A percentile compares a stretch with the other conserved stretches of the same genome.
phyloP scores from a whole-genome alignment of 805 yeast species.

The Wickerhamomyces queroliae region DNA sequence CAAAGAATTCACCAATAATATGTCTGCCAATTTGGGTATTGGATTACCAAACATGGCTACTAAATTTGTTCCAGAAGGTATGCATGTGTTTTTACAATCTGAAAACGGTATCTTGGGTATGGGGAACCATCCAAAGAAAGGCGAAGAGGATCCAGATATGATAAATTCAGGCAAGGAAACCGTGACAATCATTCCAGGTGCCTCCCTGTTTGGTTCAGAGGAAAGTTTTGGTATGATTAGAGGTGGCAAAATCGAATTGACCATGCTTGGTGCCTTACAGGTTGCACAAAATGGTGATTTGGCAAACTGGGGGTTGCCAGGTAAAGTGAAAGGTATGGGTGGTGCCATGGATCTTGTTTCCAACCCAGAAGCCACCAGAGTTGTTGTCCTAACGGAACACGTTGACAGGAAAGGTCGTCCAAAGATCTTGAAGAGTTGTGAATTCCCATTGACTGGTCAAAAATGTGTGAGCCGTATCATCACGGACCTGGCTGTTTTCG shows the following conservation, averaged over 20 bases:
- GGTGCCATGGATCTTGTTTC: slow-evolving; percentile 51
- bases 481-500: slow-evolving; percentile 44
- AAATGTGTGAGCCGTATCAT: slow-evolving; percentile 39
- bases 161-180: slow-evolving; percentile 50
- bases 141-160: slow-evolving; percentile 41
- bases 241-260: slow-evolving; percentile 37
- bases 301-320: slow-evolving; percentile 50
- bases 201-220: slow-evolving; percentile 42
- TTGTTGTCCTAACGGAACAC: slow-evolving; percentile 43
- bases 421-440: slow-evolving; percentile 38
- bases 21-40: slow-evolving; percentile 40
- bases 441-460: slow-evolving; percentile 42
- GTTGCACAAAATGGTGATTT: slow-evolving; percentile 42
- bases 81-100: slow-evolving; percentile 37
- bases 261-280: slow-evolving; percentile 45
- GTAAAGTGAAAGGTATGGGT: slow-evolving; percentile 46
- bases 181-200: slow-evolving; percentile 39
- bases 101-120: slow-evolving; percentile 46
- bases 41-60: slow-evolving; percentile 49
- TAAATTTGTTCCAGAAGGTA: slow-evolving; percentile 28
- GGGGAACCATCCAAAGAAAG: slow-evolving; percentile 38
- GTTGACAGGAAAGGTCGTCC: slow-evolving; percentile 40
- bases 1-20: slow-evolving; percentile 37
- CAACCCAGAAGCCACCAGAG: slow-evolving; percentile 37
- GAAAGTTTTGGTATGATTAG: slow-evolving; percentile 47